Evolutionary conservation across 345 rosid genomes (phyloP).

Genomic region (Limnanthes douglasii): DNA sequence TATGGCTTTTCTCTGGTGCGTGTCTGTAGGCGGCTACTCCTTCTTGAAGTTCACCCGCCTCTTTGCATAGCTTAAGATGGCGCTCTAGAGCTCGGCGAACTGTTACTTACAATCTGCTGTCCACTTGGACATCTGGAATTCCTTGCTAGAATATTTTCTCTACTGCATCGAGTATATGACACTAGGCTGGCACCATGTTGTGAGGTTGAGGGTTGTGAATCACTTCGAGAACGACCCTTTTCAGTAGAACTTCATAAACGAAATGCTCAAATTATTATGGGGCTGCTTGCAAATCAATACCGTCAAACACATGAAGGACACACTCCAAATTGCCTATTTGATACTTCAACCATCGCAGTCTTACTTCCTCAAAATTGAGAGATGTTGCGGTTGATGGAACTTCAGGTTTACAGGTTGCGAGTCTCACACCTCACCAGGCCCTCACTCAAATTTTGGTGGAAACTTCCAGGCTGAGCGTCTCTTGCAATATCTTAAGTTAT

Average conservation of each 20-base stretch:
- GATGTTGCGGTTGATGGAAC: no score
- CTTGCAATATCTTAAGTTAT: no score
- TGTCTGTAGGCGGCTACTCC: conserved; percentile 71
- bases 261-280: conserved; percentile 52
- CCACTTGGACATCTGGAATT: conserved; percentile 72
- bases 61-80: conserved; percentile 77
- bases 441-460: no score
- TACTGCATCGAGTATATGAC: conserved; percentile 78
- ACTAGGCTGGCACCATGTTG: conserved; percentile 81
- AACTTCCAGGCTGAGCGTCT: no score
- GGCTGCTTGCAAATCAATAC: conserved; percentile 88
- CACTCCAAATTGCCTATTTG: conserved; percentile 91
- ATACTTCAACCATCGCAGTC: conserved; percentile 84
- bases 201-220: conserved; percentile 27
- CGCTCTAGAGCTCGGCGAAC: conserved; percentile 85
- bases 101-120: conserved; percentile 53
- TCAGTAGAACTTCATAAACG: conserved; percentile 27
- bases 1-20: conserved; percentile 42
- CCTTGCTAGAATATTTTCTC: conserved; percentile 77
- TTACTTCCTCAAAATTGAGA: conserved; percentile 90
- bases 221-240: conserved; percentile 36
- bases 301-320: conserved; percentile 84
- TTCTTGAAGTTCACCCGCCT: conserved; percentile 50
- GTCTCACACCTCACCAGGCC: no score
- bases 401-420: no score